Evolutionary conservation across 345 rosid species (phyloP), one percentile per base, ranked within the genome.

Genomic region (Syzygium aqueum): DNA sequence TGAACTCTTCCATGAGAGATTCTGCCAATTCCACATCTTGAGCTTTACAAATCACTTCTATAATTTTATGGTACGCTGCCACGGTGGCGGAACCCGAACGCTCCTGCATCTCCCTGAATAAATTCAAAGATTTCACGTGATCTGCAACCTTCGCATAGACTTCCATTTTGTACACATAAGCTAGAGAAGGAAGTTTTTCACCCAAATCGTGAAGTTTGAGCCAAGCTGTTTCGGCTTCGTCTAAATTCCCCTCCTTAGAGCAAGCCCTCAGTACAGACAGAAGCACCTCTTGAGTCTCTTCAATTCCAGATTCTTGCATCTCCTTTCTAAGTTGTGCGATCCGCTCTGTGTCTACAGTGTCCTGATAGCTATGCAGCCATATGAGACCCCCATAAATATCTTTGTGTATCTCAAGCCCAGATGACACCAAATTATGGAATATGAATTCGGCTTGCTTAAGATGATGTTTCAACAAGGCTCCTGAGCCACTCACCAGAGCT

Each of bases 301-400:
- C 85, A 87, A 96, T 78, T 87, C 98, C 96, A 1, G 92, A 93
- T 88, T 89, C 89, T 77, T 67, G 87, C 97, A 97, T 95, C 91
- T 93, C 96, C 90, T 90, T 85, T 90, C 98, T 92, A 21, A 97
- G 85, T 27, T 86, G 89, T 46, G 65, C 84, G 50, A 97, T 89
- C 89, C 98, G 92, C 53, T 87, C 93, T 89, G 49, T 92, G 83
- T 97, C 98, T 85, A 95, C 51, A 8, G 80, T 86, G 28, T 96
- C 96, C 90, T 95, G 99, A 86, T 95, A 94, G 90, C 99, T 95
- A 88, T 95, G 99, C 65, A 96, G 89, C 98, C 96, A 95, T 73
- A 97, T 95, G 51, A 95, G 89, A 63, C 99, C 99, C 1, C 89
- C 89, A 59, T 92, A 96, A 3, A 97, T 91, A 93, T 95, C 95